These are phyloP conservation scores for Scedosporium minutisporum DNA, from an alignment of 2,329 filamentous ascomycete species.

Conservation along the genomic window DNA sequence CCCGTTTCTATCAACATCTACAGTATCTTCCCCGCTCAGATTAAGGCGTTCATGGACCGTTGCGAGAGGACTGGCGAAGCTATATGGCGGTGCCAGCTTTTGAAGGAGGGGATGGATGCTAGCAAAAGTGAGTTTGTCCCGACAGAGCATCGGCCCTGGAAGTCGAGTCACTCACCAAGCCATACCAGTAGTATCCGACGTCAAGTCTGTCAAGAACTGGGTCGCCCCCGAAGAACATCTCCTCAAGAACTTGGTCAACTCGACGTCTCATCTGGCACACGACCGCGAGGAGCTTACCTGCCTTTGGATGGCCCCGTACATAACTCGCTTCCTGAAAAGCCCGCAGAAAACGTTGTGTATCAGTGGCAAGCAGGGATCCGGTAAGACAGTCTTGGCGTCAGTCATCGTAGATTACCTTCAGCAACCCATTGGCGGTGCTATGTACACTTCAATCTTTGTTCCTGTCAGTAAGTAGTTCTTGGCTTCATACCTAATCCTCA, in stretches of 20 bases:
- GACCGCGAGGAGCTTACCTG: constrained; percentile 16
- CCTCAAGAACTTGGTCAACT: constrained; percentile 7
- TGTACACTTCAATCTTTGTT: constrained; percentile 23
- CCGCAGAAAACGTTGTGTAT: constrained; percentile 10
- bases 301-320: constrained; percentile 13
- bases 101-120: constrained; percentile 19
- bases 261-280: constrained; percentile 11
- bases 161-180: not conserved
- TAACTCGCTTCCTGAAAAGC: constrained; percentile 13
- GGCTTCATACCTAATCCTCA: not conserved
- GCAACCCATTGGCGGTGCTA: constrained; percentile 22
- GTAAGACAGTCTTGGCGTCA: constrained; percentile 26
- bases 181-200: constrained; percentile 15
- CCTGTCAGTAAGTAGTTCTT: constrained; percentile 20
- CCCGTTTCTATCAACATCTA: constrained; percentile 17
- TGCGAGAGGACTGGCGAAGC: constrained; percentile 13
- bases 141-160: too few species aligned
- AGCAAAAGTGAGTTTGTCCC: constrained; percentile 15
- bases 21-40: constrained; percentile 11
- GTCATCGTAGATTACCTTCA: constrained; percentile 28
- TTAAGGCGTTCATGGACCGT: constrained; percentile 13
- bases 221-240: constrained; percentile 13
- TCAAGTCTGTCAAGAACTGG: constrained; percentile 24
- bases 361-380: constrained; percentile 23
- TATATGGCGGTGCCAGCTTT: constrained; percentile 23